These are phyloP conservation scores for Sclerotinia trifoliorum DNA, from an alignment of 2,329 filamentous ascomycete species.

Conservation along the genomic window DNA sequence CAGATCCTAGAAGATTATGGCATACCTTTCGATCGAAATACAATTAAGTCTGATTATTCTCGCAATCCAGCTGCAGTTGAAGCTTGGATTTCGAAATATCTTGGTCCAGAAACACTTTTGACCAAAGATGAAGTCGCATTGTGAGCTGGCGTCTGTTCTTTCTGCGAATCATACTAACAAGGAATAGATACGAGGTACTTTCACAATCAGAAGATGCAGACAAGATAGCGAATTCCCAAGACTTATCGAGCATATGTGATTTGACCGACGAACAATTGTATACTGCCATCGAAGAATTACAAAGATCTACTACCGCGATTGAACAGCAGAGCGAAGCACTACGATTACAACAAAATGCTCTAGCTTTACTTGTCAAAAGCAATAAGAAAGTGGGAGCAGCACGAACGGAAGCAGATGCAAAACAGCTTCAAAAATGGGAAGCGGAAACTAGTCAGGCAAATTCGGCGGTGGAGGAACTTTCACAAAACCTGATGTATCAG, in stretches of 20 bases:
- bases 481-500: slow-evolving; percentile 48
- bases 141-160: slow-evolving; percentile 42
- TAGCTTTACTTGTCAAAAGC: slow-evolving; percentile 53
- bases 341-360: slow-evolving; percentile 59
- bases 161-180: slow-evolving; percentile 19
- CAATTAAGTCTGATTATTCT: slow-evolving; percentile 32
- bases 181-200: slow-evolving; percentile 50
- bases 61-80: slow-evolving; percentile 31
- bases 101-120: slow-evolving; percentile 52
- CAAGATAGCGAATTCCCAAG: slow-evolving; percentile 45
- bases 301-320: slow-evolving; percentile 62
- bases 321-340: slow-evolving; percentile 62
- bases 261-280: slow-evolving; percentile 60
- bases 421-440: slow-evolving; percentile 45
- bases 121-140: slow-evolving; percentile 53
- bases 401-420: slow-evolving; percentile 43
- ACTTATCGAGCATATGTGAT: slow-evolving; percentile 50
- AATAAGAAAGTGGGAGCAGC: slow-evolving; percentile 41
- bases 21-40: slow-evolving; percentile 36
- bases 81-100: slow-evolving; percentile 50
- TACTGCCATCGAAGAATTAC: slow-evolving; percentile 61
- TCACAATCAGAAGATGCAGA: slow-evolving; percentile 51
- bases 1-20: slow-evolving; percentile 36
- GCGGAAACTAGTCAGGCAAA: slow-evolving; percentile 45
- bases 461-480: slow-evolving; percentile 49